Base-by-base conservation (phyloP, 192 early-diverging fungal genomes). In the Coemansia sp. region DNA sequence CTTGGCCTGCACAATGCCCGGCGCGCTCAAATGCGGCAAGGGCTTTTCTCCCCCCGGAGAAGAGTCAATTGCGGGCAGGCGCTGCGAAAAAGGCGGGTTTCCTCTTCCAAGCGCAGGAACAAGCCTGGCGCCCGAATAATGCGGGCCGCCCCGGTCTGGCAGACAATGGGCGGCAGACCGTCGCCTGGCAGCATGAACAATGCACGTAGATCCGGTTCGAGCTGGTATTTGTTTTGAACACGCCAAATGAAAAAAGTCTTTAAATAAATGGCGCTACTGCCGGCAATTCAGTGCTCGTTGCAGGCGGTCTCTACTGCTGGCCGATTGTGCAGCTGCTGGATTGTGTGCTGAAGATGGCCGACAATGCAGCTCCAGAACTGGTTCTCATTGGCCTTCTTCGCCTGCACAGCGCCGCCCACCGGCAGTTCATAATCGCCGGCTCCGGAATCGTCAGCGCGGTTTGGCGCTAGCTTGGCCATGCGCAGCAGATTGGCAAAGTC, bases 311-410 rank as follows among this genome's bases (percentile, higher is more conserved):
- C 45, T 41, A 44, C 53, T 55, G 41, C 22, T 11, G 26, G 26
- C 26, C 25, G 27, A 47, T 47, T 47, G 45, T 47, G 31, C 15
- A 15, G 43, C 30, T 17, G 44, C 34, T 35, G 50, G 60, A 60
- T 59, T 51, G 64, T 59, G 41, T 61, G 55, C 12, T 42, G 53
- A 38, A 78, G 32, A 43, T 78, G 75, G 60, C 67, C 68, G 21
- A 78, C 57, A 50, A 78, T 70, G 49, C 75, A 78, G 56, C 64
- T 55, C 68, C 75, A 78, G 60, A 62, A 78, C 64, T 78, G 75
- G 64, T 78, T 78, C 50, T 78, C 75, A 41, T 75, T 75, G 8
- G 67, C 65, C 7, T 28, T 32, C 26, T 32, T 53, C 5, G 68
- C 67, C 0, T 19, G 19, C 4, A 44, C 19, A 3, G 50, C 15